These are phyloP conservation scores for Leishmania mexicana DNA, from an alignment of 208 protist genomes.

Conservation along the genomic window DNA sequence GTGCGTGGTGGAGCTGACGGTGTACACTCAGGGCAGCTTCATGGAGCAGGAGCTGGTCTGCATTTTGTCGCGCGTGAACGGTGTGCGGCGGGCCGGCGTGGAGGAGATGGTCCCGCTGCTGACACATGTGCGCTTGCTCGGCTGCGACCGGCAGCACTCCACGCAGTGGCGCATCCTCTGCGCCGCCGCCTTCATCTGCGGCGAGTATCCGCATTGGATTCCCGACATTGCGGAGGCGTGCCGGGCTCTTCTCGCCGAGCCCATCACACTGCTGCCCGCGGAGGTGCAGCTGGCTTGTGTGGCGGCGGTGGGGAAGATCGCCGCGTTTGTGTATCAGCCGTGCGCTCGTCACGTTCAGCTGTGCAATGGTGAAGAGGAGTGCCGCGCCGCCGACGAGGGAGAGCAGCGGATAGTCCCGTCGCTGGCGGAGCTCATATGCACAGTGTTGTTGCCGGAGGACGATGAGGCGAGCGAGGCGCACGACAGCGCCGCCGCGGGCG, in stretches of 20 bases:
- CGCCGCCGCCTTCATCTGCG: slow-evolving; percentile 93
- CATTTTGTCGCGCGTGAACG: slow-evolving; percentile 94
- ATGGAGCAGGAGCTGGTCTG: slow-evolving; percentile 93
- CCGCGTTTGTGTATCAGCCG: slow-evolving; percentile 56
- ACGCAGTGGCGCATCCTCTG: slow-evolving; percentile 84
- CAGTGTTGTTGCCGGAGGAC: slow-evolving; percentile 15
- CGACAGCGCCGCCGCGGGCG: background rate
- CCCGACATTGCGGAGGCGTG: slow-evolving; percentile 54
- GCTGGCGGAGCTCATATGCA: slow-evolving; percentile 18
- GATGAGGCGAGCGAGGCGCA: background rate
- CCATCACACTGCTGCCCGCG: slow-evolving; percentile 61
- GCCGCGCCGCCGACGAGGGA: slow-evolving; percentile 17
- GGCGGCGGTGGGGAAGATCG: slow-evolving; percentile 92
- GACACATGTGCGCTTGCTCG: slow-evolving; percentile 45
- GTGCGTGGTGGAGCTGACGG: slow-evolving; percentile 63
- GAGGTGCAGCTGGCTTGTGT: slow-evolving; percentile 89
- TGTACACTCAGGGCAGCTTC: slow-evolving; percentile 78
- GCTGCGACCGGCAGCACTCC: slow-evolving; percentile 45
- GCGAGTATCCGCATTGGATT: slow-evolving; percentile 93
- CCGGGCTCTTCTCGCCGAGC: slow-evolving; percentile 43
- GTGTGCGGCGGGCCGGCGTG: slow-evolving; percentile 80
- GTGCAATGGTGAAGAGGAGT: slow-evolving; percentile 62
- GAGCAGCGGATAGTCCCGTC: background rate
- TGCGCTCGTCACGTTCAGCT: slow-evolving; percentile 55
- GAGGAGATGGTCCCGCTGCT: slow-evolving; percentile 62